Evolutionary conservation across 345 rosid species (phyloP).

Genomic region (Acer campestre): DNA sequence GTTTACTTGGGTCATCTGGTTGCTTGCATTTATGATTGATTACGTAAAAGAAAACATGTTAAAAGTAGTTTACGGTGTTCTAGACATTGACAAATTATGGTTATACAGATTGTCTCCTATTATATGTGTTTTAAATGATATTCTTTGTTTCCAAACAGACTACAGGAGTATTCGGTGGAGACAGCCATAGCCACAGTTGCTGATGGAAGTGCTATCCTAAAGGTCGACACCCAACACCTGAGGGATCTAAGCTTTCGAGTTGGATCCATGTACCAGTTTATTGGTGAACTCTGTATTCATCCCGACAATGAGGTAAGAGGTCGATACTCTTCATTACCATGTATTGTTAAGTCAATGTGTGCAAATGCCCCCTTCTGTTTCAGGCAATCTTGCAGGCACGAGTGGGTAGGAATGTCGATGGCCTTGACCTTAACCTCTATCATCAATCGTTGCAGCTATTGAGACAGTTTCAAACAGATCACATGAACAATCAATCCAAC

Average conservation of each 20-base stretch:
- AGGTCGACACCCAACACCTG: conserved; percentile 63
- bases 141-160: conserved; percentile 37
- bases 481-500: neutral
- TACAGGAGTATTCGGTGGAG: conserved; percentile 57
- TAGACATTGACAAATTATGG: neutral
- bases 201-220: conserved; percentile 55
- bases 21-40: neutral
- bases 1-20: neutral
- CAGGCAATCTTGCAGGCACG: conserved; percentile 74
- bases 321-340: neutral
- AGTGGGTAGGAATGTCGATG: conserved; percentile 80
- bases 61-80: neutral
- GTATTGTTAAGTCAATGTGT: neutral
- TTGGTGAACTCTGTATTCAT: conserved; percentile 77
- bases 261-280: conserved; percentile 72
- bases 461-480: conserved; percentile 27
- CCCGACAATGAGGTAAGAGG: conserved; percentile 53
- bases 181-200: conserved; percentile 55
- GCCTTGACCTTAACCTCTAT: conserved; percentile 69
- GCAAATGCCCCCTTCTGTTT: conserved; percentile 7
- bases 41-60: neutral
- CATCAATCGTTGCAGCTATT: conserved; percentile 61
- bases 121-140: neutral
- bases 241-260: conserved; percentile 68
- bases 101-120: neutral